These are phyloP conservation scores for Tylopilus subfusipes DNA, from an alignment of 768 basidiomycete genomes.

Conservation along the genomic window DNA sequence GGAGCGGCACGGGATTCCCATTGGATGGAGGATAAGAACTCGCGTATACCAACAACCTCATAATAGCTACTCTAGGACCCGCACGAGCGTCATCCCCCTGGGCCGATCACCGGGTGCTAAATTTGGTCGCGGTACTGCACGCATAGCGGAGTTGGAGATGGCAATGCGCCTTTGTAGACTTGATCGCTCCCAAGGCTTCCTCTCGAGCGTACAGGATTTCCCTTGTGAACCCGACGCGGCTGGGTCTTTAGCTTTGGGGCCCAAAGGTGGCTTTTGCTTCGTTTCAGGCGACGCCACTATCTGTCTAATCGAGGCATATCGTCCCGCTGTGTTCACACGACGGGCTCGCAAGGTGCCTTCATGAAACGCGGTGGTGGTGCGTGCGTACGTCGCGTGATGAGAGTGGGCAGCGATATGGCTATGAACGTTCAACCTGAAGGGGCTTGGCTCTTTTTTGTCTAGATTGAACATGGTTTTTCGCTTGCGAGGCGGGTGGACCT, in stretches of 20 bases:
- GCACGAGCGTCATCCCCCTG: neutral
- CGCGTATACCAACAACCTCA: neutral
- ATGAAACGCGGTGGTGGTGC: conserved; percentile 4
- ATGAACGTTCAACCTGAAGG: too few species aligned
- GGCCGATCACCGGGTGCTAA: conserved; percentile 4
- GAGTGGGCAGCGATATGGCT: neutral
- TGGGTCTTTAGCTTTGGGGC: neutral
- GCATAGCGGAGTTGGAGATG: conserved; percentile 6
- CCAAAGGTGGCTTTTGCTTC: neutral
- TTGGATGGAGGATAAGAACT: conserved; percentile 1
- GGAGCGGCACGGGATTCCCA: neutral
- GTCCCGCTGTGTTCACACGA: conserved; percentile 23
- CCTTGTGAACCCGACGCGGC: conserved; percentile 1
- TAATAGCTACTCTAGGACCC: conserved; percentile 9
- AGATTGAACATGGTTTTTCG: conserved; percentile 2
- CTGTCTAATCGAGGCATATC: conserved; percentile 2
- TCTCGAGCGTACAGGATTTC: neutral
- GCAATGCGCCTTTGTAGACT: neutral
- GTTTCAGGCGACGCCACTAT: conserved; percentile 18
- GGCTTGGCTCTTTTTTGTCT: conserved; percentile 9
- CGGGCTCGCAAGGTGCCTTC: conserved; percentile 18
- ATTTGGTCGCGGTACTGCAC: neutral
- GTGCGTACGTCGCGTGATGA: conserved; percentile 2
- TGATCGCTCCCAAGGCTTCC: neutral
- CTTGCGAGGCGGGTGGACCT: neutral